Percentiles rank a stretch among this genome's conserved stretches.
Evolutionary conservation across 345 rosid species (phyloP).

Genomic region (Turritis glabra): DNA sequence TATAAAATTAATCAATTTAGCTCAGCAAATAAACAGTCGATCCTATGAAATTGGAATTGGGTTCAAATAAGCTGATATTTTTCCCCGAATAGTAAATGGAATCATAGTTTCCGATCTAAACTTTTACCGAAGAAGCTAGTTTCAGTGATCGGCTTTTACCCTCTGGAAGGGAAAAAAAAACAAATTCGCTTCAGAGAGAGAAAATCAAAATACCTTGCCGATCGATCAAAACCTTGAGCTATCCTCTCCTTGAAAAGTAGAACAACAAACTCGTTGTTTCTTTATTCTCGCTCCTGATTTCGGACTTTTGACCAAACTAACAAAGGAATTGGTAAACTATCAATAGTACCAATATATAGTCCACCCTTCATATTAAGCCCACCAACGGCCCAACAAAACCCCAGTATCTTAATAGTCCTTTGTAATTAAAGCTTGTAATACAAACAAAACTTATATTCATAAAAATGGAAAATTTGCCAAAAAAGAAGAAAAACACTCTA

Average conservation of each 20-base stretch:
- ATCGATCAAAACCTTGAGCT: conserved; percentile 14
- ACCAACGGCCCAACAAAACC: conserved; percentile 13
- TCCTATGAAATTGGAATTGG: background rate
- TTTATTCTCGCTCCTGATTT: background rate
- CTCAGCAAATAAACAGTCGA: background rate
- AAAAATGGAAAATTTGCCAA: no score
- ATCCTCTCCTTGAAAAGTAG: conserved; percentile 20
- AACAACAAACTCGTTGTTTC: background rate
- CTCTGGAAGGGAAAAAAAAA: background rate
- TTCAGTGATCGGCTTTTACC: background rate
- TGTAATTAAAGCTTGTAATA: no score
- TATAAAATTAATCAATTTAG: background rate
- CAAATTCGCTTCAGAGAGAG: background rate
- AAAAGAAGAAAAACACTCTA: no score
- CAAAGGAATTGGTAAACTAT: background rate
- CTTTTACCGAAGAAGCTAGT: background rate
- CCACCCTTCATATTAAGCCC: background rate
- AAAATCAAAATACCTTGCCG: conserved; percentile 22
- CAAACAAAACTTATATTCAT: no score
- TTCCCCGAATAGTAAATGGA: background rate
- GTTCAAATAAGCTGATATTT: background rate
- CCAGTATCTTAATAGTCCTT: no score
- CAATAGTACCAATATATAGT: background rate
- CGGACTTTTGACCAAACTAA: conserved; percentile 14
- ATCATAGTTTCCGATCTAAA: background rate